Evolutionary conservation across 176 grass and related monocot genomes (phyloP), one percentile per base, ranked within the genome.

Genomic region (Oryza meyeriana): DNA sequence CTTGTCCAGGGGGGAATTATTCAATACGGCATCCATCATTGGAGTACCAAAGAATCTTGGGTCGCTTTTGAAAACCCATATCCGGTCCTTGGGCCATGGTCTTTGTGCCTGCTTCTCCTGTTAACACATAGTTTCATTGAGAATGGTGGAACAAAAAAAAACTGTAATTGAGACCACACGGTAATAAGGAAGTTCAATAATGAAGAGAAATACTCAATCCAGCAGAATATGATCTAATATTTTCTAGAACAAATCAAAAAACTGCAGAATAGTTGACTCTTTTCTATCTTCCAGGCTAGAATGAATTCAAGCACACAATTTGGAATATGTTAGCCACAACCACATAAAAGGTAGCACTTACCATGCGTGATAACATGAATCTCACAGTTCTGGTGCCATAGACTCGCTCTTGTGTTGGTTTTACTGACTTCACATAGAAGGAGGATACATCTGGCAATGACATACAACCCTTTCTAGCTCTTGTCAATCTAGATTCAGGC

Each of bases 281-380:
- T 40, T 17, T 31, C 65, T 8, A 26, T 33, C 10, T 42, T 44
- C 55, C 27, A 58, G 33, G 45, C 27, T 50, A n/a, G 48, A 83
- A 59, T 27, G 24, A 61, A 36, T 71, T 80, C 9, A 20, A 82
- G 25, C 24, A 79, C 32, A 48, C 12, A 24, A 57, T 35, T 41
- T 72, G n/a, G 25, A 72, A 81, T 12, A 42, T 82, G 14, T 44
- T 28, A 86, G 69, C 80, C 29, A 42, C 69, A 81, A 55, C 6
- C 44, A 71, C 18, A 74, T 32, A 61, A 59, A 6, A 50, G 69
- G 57, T 71, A 66, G 26, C 64, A 99, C 86, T 88, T 88, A 99
- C 96, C 96, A 99, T 99, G 79, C 93, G 93, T 6, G 91, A 91
- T 84, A 99, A 79, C 93, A 99, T 99, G 89, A 95, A 99, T 83